Evolutionary conservation across 2,329 filamentous ascomycete species (phyloP).

Genomic region (Berkeleyomyces basicola): DNA sequence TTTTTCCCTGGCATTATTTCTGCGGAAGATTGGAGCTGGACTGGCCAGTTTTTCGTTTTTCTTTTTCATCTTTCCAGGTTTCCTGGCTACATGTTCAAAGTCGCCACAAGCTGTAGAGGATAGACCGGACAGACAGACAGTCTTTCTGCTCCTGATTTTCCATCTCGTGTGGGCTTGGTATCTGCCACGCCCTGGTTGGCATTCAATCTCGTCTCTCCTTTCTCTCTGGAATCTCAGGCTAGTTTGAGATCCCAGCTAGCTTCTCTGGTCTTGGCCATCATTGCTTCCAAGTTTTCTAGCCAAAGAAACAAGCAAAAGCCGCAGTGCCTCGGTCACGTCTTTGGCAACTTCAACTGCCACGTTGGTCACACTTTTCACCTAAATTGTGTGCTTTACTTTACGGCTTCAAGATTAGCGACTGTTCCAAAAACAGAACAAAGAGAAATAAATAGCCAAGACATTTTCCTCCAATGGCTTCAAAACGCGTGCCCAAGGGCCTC

Average conservation of each 20-base stretch:
- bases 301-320: neutral
- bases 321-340: no score
- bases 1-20: neutral
- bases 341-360: no score
- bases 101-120: no score
- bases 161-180: neutral
- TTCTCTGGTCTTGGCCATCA: neutral
- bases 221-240: neutral
- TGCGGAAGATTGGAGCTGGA: no score
- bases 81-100: no score
- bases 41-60: no score
- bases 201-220: neutral
- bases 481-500: slow-evolving; percentile 12
- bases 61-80: no score
- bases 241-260: neutral
- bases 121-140: no score
- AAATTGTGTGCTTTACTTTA: neutral
- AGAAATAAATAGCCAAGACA: neutral
- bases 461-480: slow-evolving; percentile 4
- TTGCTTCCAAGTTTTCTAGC: neutral
- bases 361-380: no score
- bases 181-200: neutral
- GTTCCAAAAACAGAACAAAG: neutral
- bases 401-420: neutral
- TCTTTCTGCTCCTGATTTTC: no score